Percentiles rank a stretch among this genome's conserved stretches.
These are phyloP conservation scores for Porodaedalea pini DNA, from an alignment of 1,284 basidiomycete species.

Conservation along the genomic window DNA sequence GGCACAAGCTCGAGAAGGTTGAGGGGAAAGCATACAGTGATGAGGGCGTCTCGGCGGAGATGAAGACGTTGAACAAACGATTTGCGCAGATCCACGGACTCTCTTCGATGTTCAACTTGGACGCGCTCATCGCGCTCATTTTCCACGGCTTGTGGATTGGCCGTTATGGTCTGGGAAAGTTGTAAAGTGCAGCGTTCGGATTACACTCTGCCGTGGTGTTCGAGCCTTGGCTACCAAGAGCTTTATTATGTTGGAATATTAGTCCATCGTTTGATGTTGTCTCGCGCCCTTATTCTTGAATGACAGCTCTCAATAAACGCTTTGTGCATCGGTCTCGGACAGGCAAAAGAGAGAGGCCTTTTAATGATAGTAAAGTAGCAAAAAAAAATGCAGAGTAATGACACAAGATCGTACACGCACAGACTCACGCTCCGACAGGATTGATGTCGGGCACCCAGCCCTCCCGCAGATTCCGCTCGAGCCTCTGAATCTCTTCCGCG, in stretches of 20 bases:
- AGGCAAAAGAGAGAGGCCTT: slow-evolving; percentile 20
- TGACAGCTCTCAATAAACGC: neutral
- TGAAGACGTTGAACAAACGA: slow-evolving; percentile 63
- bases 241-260: neutral
- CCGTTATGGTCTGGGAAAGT: slow-evolving; percentile 39
- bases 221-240: neutral
- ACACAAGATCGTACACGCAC: slow-evolving; percentile 10
- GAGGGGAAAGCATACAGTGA: slow-evolving; percentile 70
- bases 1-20: slow-evolving; percentile 69
- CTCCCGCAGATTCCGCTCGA: slow-evolving; percentile 86
- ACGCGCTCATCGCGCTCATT: slow-evolving; percentile 54
- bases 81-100: slow-evolving; percentile 68
- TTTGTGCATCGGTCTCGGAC: neutral
- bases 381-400: slow-evolving; percentile 22
- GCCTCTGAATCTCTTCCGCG: slow-evolving; percentile 83
- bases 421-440: slow-evolving; percentile 61
- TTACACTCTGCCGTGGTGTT: neutral
- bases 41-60: slow-evolving; percentile 59
- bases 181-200: no score
- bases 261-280: neutral
- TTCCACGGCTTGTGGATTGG: slow-evolving; percentile 76
- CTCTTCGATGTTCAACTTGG: slow-evolving; percentile 63
- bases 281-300: neutral
- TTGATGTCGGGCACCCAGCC: slow-evolving; percentile 79
- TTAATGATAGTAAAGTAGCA: slow-evolving; percentile 16